Base-by-base conservation (phyloP, 2,329 filamentous ascomycete genomes). In the Penicillium hesseltinei region DNA sequence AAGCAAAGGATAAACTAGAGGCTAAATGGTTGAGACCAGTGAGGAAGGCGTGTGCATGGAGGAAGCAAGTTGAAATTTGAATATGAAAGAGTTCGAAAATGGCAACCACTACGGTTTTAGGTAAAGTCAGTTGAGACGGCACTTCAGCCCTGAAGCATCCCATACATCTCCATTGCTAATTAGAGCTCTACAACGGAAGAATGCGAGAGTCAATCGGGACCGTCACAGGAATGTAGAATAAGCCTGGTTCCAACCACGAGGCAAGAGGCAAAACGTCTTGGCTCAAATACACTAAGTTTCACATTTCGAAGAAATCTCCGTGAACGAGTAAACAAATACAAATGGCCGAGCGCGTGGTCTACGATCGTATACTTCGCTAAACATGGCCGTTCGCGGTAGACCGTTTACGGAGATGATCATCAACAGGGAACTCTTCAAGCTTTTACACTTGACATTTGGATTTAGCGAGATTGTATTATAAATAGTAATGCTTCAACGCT, bases 181-280 rank as follows among this genome's bases (percentile, higher is more conserved):
- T 64, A 42, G 25, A 51, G 52, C 56, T 59, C 57, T 48, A 40
- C 33, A 31, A 42, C 36, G 51, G 54, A 64, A 52, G 57, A 63
- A 66, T 66, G 64, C 43, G 50, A 62, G 52, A 54, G 56, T 53
- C 51, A 55, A 63, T 61, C 63, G 61, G 49, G 56, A 53, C 51
- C 64, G 59, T 54, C 59, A 50, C 40, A 61, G 40, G 63, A 65
- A 66, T 66, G 63, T 58, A 35, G 43, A 46, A 58, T 45, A 57
- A 48, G 38, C 40, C 58, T 43, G 49, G 48, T 54, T 46, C 48
- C 50, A 52, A 56, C 64, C 63, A 64, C 63, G 64, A 58, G 64
- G 62, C 55, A 62, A 33, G 38, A 54, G 56, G 50, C 50, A 51
- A 51, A 38, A 39, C 15, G 8, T 21, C 33, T 45, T 36, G 39